A percentile compares a stretch with the other conserved stretches of the same genome.
Evolutionary conservation across 148 eudicot genomes (phyloP).

Genomic region (Rhododendron simsii): DNA sequence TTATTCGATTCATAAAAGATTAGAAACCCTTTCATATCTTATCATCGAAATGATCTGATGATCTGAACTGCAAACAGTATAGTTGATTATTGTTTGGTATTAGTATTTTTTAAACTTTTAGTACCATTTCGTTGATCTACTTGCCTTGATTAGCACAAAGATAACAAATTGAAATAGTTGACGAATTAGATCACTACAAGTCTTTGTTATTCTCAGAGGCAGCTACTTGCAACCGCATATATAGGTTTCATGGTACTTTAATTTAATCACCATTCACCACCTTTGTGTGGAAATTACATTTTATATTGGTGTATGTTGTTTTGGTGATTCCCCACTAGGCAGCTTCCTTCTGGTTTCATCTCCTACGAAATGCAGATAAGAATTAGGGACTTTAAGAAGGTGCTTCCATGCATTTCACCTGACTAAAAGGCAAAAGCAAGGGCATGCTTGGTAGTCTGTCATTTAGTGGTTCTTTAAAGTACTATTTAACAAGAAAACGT

Average conservation of each 20-base stretch:
- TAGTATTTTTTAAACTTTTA: not conserved
- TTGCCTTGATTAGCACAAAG: not conserved
- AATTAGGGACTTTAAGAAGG: not conserved
- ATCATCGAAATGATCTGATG: not conserved
- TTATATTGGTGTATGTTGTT: not conserved
- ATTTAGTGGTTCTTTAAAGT: not conserved
- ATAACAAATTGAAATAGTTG: not conserved
- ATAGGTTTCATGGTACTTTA: not conserved
- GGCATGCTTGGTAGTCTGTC: not conserved
- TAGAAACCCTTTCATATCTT: not conserved
- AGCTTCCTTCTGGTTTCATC: not conserved
- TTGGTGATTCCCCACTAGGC: constrained; percentile 7
- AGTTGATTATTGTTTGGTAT: not conserved
- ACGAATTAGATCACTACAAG: not conserved
- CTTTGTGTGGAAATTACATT: not conserved
- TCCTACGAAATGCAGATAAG: not conserved
- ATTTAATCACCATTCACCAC: not conserved
- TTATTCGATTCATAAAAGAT: not conserved
- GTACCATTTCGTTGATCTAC: not conserved
- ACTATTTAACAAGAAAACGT: not conserved
- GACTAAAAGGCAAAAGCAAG: constrained; percentile 1
- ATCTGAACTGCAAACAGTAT: not conserved
- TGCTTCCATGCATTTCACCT: constrained; percentile 4
- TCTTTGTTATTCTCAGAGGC: not conserved
- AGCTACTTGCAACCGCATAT: constrained; percentile 13